Evolutionary conservation across 1,139 yeast genomes (phyloP), one percentile per base, ranked within the genome.

Genomic region (Torulaspora pretoriensis): DNA sequence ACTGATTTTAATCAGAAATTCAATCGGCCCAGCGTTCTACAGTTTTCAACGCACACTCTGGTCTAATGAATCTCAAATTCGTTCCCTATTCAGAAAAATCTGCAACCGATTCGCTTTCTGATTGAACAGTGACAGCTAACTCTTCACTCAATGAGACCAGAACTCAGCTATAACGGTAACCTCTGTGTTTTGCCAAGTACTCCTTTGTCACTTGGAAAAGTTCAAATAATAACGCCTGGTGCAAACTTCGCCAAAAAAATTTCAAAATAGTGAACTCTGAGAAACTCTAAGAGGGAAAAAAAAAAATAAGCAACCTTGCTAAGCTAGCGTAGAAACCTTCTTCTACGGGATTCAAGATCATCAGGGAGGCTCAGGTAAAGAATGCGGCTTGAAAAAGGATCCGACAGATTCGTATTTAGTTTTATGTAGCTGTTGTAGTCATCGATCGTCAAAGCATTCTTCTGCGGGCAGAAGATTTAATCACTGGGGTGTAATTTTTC

Each of bases 191-290:
- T 19, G 22, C 22, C 22, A 19, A 19, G 22, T 22, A 28, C 40
- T 36, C 34, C 40, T 36, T 36, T 36, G 40, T 36, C 29, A 22
- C 12, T 23, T 22, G 12, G 23, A 35, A 17, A 16, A 16, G 27
- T 16, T 13, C 16, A 26, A 26, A 16, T 22, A 19, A 32, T 22
- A 19, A 22, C 13, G 24, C 35, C 25, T 12, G 19, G 25, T 8
- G 16, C 19, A 22, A 29, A 26, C 33, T 29, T 38, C 29, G 30
- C 23, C 40, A 30, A 29, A 38, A 38, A 38, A 12, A 14, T 31
- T 38, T 38, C 28, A 13, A 29, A 38, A 22, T 24, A 22, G 5
- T 19, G 22, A 19, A 19, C 22, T 19, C 22, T 4, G 22, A 19
- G 22, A 19, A 19, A 19, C 22, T 19, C 22, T 24, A 27, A 24